Conservation (phyloP, 2,329 filamentous ascomycete genomes). For the Paramyrothecium roridum region DNA sequence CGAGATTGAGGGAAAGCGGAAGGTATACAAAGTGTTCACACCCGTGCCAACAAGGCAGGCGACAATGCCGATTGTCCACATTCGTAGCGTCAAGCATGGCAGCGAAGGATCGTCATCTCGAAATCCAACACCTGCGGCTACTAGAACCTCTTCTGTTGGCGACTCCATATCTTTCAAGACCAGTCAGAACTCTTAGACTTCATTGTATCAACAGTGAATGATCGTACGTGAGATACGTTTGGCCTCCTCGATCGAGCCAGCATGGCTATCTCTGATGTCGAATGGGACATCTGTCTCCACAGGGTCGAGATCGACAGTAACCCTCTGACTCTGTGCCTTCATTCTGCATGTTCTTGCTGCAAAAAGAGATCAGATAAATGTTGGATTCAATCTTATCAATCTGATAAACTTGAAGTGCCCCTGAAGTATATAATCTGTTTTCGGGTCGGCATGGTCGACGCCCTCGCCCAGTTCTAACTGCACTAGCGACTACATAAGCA, state of each 20-base stretch:
- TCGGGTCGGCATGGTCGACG: background rate
- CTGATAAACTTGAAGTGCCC: background rate
- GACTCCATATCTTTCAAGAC: conserved; percentile 9
- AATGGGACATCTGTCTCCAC: background rate
- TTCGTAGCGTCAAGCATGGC: conserved; percentile 32
- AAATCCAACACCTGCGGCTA: conserved; percentile 25
- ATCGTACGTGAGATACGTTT: background rate
- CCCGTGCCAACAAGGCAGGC: conserved; percentile 32
- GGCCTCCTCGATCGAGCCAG: background rate
- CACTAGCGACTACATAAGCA: too few relatives aligned
- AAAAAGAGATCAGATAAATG: background rate
- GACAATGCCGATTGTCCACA: conserved; percentile 34
- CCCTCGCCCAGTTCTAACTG: background rate
- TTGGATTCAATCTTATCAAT: background rate
- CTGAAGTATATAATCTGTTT: background rate
- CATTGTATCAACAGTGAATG: background rate
- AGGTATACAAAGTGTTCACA: conserved; percentile 37
- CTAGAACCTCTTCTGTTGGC: conserved; percentile 19
- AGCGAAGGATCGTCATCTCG: conserved; percentile 20
- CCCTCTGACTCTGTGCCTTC: background rate
- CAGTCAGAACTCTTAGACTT: background rate
- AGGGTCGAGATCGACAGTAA: background rate
- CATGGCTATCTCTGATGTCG: background rate
- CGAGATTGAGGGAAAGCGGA: conserved; percentile 28
- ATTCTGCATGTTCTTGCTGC: background rate